Conservation (phyloP, 495 filamentous ascomycete species). For the Aspergillus haitiensis region DNA sequence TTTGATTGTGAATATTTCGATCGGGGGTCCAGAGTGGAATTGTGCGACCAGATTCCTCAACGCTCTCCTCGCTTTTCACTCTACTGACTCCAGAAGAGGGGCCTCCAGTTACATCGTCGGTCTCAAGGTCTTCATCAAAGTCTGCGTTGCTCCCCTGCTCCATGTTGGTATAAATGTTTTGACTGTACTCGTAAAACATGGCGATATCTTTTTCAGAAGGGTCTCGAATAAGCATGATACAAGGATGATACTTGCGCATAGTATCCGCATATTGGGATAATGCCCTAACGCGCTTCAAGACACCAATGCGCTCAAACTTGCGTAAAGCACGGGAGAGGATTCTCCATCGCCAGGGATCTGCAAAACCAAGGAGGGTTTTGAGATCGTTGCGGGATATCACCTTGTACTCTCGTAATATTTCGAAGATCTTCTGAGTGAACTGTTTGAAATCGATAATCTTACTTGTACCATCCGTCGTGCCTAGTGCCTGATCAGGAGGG, state of each 20-base stretch:
- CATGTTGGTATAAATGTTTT: constrained; percentile 30
- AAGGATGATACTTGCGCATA: constrained; percentile 46
- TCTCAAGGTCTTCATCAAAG: constrained; percentile 42
- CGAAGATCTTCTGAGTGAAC: constrained; percentile 48
- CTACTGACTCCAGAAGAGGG: constrained; percentile 24
- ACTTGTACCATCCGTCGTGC: constrained; percentile 2
- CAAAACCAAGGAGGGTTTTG: constrained; percentile 59
- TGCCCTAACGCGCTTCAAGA: constrained; percentile 67
- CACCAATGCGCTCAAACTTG: constrained; percentile 67
- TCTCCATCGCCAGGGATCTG: constrained; percentile 63
- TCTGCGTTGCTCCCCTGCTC: constrained; percentile 43
- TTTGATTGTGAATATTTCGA: constrained; percentile 50
- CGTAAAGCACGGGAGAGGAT: constrained; percentile 66
- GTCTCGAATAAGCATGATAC: constrained; percentile 74
- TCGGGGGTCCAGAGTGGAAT: constrained; percentile 59
- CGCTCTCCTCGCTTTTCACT: constrained; percentile 29
- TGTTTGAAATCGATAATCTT: constrained; percentile 44
- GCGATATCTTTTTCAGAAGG: constrained; percentile 65
- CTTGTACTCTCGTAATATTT: constrained; percentile 44
- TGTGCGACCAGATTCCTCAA: constrained; percentile 37
- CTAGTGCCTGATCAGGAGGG: constrained; percentile 15
- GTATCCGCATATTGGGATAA: constrained; percentile 43
- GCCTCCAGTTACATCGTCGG: constrained; percentile 28
- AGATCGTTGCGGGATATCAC: constrained; percentile 61
- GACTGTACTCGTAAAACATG: constrained; percentile 49